These are phyloP conservation scores for Globisporangium nodosum DNA, from an alignment of 352 stramenopile genomes.

Conservation along the genomic window DNA sequence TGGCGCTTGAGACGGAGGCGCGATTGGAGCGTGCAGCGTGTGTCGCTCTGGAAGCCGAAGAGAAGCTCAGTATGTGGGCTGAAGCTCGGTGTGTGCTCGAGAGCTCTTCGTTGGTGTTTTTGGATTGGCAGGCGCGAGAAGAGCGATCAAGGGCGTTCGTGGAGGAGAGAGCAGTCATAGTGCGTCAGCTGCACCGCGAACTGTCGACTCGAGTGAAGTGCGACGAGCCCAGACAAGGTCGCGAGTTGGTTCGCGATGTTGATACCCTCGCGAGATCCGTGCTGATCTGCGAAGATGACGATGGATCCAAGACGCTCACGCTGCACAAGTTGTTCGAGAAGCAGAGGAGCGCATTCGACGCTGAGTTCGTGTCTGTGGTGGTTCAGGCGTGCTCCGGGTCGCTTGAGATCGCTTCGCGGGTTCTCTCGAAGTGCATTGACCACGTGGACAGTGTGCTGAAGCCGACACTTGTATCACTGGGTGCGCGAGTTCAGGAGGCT, in stretches of 20 bases:
- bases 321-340: background rate
- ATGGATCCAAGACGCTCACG: background rate
- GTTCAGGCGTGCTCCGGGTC: constrained; percentile 3
- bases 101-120: background rate
- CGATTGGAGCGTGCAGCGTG: constrained; percentile 18
- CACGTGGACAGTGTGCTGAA: constrained; percentile 1
- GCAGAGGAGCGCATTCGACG: background rate
- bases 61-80: constrained; percentile 16
- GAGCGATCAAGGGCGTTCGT: background rate
- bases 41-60: constrained; percentile 22
- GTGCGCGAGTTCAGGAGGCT: background rate
- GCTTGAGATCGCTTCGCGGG: constrained; percentile 2
- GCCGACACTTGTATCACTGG: constrained; percentile 1
- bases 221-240: background rate
- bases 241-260: background rate
- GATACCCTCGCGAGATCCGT: background rate
- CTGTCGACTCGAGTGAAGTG: background rate
- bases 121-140: background rate
- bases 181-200: constrained; percentile 6
- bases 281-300: background rate
- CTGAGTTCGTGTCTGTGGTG: background rate
- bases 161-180: constrained; percentile 1
- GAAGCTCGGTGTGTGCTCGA: constrained; percentile 14
- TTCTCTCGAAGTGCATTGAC: constrained; percentile 5
- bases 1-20: constrained; percentile 22